These are phyloP conservation scores for Sphaerobolus stellatus DNA, from an alignment of 1,284 basidiomycete species.

Conservation along the genomic window DNA sequence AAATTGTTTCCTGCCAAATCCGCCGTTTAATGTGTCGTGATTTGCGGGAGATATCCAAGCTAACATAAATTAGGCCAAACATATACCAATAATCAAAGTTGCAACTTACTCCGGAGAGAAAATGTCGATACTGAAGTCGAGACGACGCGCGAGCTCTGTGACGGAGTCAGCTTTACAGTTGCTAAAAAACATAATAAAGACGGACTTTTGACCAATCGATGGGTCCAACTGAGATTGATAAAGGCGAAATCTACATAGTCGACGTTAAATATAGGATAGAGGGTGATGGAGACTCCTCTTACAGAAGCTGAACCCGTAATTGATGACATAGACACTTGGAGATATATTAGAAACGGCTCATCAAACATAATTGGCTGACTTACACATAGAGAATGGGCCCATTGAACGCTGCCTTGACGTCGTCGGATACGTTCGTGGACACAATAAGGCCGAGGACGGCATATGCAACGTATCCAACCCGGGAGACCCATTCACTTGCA, in stretches of 20 bases:
- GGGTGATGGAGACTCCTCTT: constrained; percentile 24
- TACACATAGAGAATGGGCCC: constrained; percentile 65
- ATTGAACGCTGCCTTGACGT: constrained; percentile 49
- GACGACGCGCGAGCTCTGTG: constrained; percentile 55
- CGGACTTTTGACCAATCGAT: constrained; percentile 59
- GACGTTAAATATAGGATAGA: neutral
- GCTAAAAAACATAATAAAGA: constrained; percentile 19
- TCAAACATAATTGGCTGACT: constrained; percentile 26
- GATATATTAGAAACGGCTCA: neutral
- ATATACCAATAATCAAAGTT: constrained; percentile 1
- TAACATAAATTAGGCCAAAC: constrained; percentile 23
- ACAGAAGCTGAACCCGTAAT: constrained; percentile 68
- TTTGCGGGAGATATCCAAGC: constrained; percentile 60
- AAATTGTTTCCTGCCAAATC: constrained; percentile 83
- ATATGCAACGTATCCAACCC: constrained; percentile 68
- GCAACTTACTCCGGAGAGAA: constrained; percentile 65
- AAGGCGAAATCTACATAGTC: constrained; percentile 58
- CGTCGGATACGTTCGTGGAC: constrained; percentile 48
- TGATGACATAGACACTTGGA: constrained; percentile 60
- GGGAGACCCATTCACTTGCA: constrained; percentile 72
- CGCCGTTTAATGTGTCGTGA: constrained; percentile 68
- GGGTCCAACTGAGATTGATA: constrained; percentile 51
- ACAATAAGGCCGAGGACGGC: constrained; percentile 61
- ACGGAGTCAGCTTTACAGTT: constrained; percentile 19
- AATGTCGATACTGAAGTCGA: constrained; percentile 81